Base-by-base conservation (phyloP, 495 filamentous ascomycete genomes). In the Ramalina intermedia region DNA sequence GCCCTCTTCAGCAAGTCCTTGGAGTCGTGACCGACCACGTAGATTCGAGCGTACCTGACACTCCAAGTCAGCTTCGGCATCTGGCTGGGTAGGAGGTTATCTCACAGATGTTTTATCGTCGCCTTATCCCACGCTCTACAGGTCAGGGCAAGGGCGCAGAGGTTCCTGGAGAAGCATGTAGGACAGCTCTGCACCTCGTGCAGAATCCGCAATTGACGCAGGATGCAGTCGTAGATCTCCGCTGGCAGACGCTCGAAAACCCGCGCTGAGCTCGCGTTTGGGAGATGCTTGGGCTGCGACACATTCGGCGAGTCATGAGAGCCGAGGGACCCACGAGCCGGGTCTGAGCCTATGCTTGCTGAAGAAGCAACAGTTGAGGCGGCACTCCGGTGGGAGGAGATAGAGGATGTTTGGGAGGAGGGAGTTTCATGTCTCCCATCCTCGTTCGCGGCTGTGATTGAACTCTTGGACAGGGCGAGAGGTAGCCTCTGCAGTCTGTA, bases 111-210 rank as follows among this genome's bases (percentile, higher is more conserved):
- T 47, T 68, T 69, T 50, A 77, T 69, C 17, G 81, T 82, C 16
- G 76, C 78, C 58, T 75, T 76, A 59, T 84, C 69, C 71, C 84
- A 82, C 36, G 78, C 74, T 43, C 77, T 74, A 49, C 74, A 79
- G 27, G 77, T 82, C 47, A 87, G 56, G 36, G 79, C 76, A 27
- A 87, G 69, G 44, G 75, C 71, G 55, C 76, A 78, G 23, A 88
- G 60, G 58, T 91, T 85, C 44, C 82, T 76, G 67, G 85, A 80
- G 63, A 80, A 86, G 64, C 86, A 89, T 52, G 82, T 84, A 47
- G 78, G 71, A 57, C 87, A 91, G 37, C 69, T 67, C 27, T 57
- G 59, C 51, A 66, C 48, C 20, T 62, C 67, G 51, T 82, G 75
- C 37, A 77, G 46, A 6, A 55, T 50, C 39, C 73, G 66, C 13